Evolutionary conservation across 2,329 filamentous ascomycete species (phyloP).

Genomic region (Epichloe gansuensis): DNA sequence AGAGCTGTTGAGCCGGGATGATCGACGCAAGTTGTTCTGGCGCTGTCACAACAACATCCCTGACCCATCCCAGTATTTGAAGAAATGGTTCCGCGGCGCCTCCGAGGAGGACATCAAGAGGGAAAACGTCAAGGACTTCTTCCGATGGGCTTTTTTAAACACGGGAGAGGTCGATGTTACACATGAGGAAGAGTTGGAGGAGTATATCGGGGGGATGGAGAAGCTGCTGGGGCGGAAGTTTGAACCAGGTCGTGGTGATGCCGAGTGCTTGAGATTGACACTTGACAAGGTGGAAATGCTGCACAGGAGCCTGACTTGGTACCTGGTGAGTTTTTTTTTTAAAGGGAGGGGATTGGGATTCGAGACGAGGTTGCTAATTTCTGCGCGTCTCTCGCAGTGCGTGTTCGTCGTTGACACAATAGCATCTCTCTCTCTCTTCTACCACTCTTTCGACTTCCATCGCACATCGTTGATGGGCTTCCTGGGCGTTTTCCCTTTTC

Average conservation of each 20-base stretch:
- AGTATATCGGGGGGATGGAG: conserved; percentile 39
- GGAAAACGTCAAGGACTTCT: conserved; percentile 48
- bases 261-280: conserved; percentile 41
- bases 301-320: conserved; percentile 43
- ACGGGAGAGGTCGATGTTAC: conserved; percentile 27
- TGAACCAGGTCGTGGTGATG: conserved; percentile 36
- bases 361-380: no score
- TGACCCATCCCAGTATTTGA: conserved; percentile 38
- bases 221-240: conserved; percentile 35
- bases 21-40: conserved; percentile 36
- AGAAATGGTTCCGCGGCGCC: conserved; percentile 45
- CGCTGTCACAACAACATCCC: conserved; percentile 38
- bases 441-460: conserved; percentile 34
- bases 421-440: conserved; percentile 21
- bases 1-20: conserved; percentile 25
- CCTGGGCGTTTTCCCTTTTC: conserved; percentile 38
- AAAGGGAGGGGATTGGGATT: no score
- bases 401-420: conserved; percentile 34
- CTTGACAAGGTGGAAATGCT: conserved; percentile 44
- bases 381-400: conserved; percentile 15
- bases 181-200: conserved; percentile 41
- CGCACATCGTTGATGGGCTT: conserved; percentile 21
- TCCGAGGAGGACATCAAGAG: conserved; percentile 36
- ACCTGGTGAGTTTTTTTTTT: conserved; percentile 28
- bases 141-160: conserved; percentile 48